These are phyloP conservation scores for Exophiala sideris DNA, from an alignment of 2,329 filamentous ascomycete genomes.

Conservation along the genomic window DNA sequence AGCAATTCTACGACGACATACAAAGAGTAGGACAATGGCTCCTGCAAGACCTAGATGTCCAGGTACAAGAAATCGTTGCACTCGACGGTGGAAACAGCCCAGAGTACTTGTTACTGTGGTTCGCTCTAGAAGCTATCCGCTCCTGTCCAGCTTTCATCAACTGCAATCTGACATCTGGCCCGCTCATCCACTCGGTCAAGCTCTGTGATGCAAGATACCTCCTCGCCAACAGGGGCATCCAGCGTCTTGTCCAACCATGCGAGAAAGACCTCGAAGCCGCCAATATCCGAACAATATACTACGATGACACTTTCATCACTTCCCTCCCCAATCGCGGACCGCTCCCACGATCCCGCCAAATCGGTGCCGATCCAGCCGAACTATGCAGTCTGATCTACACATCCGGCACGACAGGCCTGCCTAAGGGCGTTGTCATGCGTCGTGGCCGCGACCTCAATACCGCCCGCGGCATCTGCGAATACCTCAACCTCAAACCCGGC, in stretches of 20 bases:
- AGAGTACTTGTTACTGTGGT: slow-evolving; percentile 64
- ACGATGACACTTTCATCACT: slow-evolving; percentile 51
- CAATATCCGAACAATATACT: slow-evolving; percentile 45
- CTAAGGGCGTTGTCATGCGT: slow-evolving; percentile 57
- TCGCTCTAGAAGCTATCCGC: slow-evolving; percentile 63
- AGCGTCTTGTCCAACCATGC: slow-evolving; percentile 44
- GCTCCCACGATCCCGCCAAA: slow-evolving; percentile 55
- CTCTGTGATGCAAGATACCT: slow-evolving; percentile 56
- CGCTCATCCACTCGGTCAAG: slow-evolving; percentile 63
- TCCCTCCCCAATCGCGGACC: slow-evolving; percentile 48
- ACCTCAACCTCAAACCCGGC: slow-evolving; percentile 31
- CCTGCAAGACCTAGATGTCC: slow-evolving; percentile 52
- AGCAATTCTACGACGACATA: slow-evolving; percentile 51
- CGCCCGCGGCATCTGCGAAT: slow-evolving; percentile 32
- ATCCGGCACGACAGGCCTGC: slow-evolving; percentile 70
- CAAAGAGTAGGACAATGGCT: slow-evolving; percentile 64
- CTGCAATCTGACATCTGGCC: slow-evolving; percentile 57
- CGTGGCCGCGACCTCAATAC: slow-evolving; percentile 29
- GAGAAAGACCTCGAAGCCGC: slow-evolving; percentile 56
- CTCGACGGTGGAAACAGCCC: slow-evolving; percentile 66
- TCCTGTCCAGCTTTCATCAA: slow-evolving; percentile 69
- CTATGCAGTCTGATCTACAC: slow-evolving; percentile 70
- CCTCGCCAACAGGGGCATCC: slow-evolving; percentile 57
- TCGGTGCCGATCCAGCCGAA: slow-evolving; percentile 49
- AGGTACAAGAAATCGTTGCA: slow-evolving; percentile 59